These are phyloP conservation scores for Echeveria elegans DNA, from an alignment of 164 flowering plant species.

Conservation along the genomic window DNA sequence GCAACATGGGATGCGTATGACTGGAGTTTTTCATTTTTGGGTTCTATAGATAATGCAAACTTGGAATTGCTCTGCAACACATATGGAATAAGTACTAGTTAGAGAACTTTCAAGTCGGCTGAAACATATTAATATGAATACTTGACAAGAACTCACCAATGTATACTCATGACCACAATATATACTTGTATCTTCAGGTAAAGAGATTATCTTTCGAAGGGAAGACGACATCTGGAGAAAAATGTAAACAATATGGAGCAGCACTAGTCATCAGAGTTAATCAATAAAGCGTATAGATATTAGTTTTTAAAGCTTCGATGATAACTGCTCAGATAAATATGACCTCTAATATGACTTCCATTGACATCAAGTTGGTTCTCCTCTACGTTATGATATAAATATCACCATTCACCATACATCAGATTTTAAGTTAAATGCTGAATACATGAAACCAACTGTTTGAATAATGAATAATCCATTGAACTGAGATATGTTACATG, in stretches of 20 bases:
- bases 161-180: slow-evolving; percentile 97
- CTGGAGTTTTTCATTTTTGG: slow-evolving; percentile 61
- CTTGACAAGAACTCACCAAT: slow-evolving; percentile 35
- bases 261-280: slow-evolving; percentile 2
- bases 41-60: slow-evolving; percentile 87
- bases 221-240: slow-evolving; percentile 75
- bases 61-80: slow-evolving; percentile 79
- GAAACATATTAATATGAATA: neutral
- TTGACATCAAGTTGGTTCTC: neutral
- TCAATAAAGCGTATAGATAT: neutral
- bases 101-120: neutral
- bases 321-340: neutral
- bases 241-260: slow-evolving; percentile 7
- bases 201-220: slow-evolving; percentile 52
- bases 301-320: neutral
- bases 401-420: neutral
- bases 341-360: neutral
- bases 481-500: neutral
- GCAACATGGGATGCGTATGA: slow-evolving; percentile 65
- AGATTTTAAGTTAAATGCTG: neutral
- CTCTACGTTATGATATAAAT: neutral
- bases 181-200: slow-evolving; percentile 76
- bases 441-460: neutral
- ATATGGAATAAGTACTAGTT: slow-evolving; percentile 5
- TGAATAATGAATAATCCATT: neutral